Evolutionary conservation across 257 asterid genomes (phyloP).

Genomic region (Solanum sparsipilum): DNA sequence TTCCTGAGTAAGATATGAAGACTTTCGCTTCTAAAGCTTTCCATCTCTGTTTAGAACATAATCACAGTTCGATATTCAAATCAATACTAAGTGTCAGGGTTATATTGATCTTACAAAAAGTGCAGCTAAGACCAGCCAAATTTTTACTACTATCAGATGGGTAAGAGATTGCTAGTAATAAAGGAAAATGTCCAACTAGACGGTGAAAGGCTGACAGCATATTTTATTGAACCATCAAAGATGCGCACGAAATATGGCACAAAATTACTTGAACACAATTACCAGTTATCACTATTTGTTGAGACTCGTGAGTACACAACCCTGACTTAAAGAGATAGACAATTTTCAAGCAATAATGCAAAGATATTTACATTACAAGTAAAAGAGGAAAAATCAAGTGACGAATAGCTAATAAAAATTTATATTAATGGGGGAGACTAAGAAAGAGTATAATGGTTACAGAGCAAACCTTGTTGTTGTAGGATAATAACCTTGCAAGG

Average conservation of each 20-base stretch:
- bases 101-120: neutral
- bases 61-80: neutral
- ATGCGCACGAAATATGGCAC: neutral
- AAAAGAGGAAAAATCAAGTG: neutral
- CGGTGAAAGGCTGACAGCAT: neutral
- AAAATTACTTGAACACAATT: neutral
- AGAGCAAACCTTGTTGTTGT: slow-evolving; percentile 56
- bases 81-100: neutral
- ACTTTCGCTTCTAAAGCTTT: neutral
- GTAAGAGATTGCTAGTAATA: neutral
- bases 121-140: neutral
- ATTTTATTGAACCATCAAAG: neutral
- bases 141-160: neutral
- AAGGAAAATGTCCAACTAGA: neutral
- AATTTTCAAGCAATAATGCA: neutral
- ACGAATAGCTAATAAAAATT: neutral
- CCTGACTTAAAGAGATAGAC: neutral
- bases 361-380: neutral
- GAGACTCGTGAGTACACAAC: neutral
- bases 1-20: neutral
- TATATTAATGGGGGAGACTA: neutral
- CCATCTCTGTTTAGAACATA: neutral
- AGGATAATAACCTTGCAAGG: slow-evolving; percentile 50
- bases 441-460: neutral
- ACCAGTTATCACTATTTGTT: neutral